Evolutionary conservation across 2,329 filamentous ascomycete species (phyloP), one percentile per base, ranked within the genome.

Genomic region (Cladophialophora carrionii): DNA sequence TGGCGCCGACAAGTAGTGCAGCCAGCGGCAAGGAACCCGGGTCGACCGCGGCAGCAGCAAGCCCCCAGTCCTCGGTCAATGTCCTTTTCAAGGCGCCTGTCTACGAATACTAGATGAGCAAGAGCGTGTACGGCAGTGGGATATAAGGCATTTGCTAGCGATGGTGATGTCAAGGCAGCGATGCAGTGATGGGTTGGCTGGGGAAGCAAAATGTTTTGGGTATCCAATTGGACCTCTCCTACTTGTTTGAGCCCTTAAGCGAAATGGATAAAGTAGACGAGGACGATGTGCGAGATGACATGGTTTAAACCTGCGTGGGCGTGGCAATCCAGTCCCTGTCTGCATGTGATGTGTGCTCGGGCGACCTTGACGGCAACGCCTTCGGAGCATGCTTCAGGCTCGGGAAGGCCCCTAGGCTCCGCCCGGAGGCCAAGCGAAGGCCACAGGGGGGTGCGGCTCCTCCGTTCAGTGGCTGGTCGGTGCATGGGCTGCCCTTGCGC

Each of bases 41-140:
- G 9, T 70, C 64, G 32, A 66, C 68, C 1, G 61, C 62, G 17
- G 63, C 64, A 32, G 71, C 68, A 34, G 55, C 61, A 17, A 62
- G 37, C 24, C 55, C 65, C 20, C 58, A 52, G 14, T 24, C 57
- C 34, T 61, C 64, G 12, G 73, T 74, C 65, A 90, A 90, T 77
- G 88, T 92, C 55, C 79, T 94, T 72, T 80, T 87, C 67, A 92
- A 92, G 79, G 88, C 90, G 22, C 90, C 90, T 14, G 88, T 93
- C 34, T 94, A 80, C 73, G 70, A 76, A 56, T 73, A 80, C 58
- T 76, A 61, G 49, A 17, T 6, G 17, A 29, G n/a, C 26, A 34
- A 12, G 52, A 54, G 48, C 20, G 48, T 51, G 14, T 51, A 29
- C 10, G 48, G 22, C 22, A 51, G 48, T 17, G 48, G 48, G 24